Conservation (phyloP, 352 stramenopile genomes). For the Pythium grandisporangium region DNA sequence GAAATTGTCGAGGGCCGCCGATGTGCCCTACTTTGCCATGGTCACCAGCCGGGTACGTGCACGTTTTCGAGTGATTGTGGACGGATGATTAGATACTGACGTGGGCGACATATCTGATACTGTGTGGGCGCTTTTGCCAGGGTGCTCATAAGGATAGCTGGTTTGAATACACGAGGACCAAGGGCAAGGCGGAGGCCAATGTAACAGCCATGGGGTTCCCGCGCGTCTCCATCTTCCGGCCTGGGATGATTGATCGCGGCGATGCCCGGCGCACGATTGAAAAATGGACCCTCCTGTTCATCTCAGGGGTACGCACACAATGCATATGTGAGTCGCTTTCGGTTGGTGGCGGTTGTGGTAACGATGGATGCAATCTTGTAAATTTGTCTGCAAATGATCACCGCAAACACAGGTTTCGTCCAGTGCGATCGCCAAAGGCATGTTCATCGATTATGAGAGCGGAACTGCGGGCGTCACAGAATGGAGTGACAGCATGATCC, state of each 20-base stretch:
- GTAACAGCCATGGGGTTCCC: conserved; percentile 48
- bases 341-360: too few species aligned
- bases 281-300: too few species aligned
- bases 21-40: conserved; percentile 52
- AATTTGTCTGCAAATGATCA: too few species aligned
- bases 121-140: conserved; percentile 11
- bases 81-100: not conserved
- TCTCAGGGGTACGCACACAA: too few species aligned
- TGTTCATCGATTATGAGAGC: too few species aligned
- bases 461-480: too few species aligned
- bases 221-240: conserved; percentile 50
- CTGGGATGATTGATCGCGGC: conserved; percentile 45
- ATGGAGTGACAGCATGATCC: too few species aligned
- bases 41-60: conserved; percentile 41
- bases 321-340: too few species aligned
- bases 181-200: conserved; percentile 63
- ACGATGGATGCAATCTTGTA: too few species aligned
- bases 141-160: conserved; percentile 59
- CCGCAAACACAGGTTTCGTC: too few species aligned
- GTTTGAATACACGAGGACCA: conserved; percentile 72
- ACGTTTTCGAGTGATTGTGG: not conserved
- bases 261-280: conserved; percentile 41
- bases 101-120: not conserved
- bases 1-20: conserved; percentile 28
- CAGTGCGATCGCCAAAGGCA: too few species aligned